Evolutionary conservation across 2,329 filamentous ascomycete genomes (phyloP).

Genomic region (Biscogniauxia sp.): DNA sequence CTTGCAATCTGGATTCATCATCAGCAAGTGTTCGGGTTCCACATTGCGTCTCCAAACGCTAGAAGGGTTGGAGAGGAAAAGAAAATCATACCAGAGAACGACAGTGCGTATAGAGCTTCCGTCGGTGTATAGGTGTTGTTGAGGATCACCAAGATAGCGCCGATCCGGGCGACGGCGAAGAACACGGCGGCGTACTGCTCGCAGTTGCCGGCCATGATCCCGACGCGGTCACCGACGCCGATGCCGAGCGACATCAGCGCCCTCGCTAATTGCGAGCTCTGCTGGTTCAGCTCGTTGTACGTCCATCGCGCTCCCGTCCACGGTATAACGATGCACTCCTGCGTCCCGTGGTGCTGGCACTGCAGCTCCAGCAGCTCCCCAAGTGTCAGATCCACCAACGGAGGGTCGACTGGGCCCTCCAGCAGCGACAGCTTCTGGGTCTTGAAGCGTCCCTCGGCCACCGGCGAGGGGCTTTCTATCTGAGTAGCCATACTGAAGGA

Average conservation of each 20-base stretch:
- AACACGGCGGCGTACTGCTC: conserved; percentile 78
- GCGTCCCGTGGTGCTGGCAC: conserved; percentile 60
- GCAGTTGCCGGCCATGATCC: conserved; percentile 76
- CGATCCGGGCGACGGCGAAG: conserved; percentile 67
- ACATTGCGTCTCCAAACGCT: background rate
- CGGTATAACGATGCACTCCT: conserved; percentile 69
- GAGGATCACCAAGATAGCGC: conserved; percentile 70
- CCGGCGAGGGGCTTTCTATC: conserved; percentile 13
- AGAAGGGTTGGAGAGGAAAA: background rate
- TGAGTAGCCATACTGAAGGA: conserved; percentile 27
- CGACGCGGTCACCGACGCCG: conserved; percentile 66
- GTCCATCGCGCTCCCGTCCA: conserved; percentile 77
- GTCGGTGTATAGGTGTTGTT: conserved; percentile 79
- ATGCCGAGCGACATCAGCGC: conserved; percentile 67
- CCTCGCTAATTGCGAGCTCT: conserved; percentile 60
- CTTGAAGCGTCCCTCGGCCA: conserved; percentile 16
- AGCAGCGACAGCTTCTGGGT: conserved; percentile 56
- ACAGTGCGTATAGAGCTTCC: conserved; percentile 69
- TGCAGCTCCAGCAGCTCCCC: conserved; percentile 72
- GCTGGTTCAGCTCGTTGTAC: conserved; percentile 62
- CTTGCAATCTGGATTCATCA: conserved; percentile 56
- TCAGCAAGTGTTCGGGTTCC: background rate
- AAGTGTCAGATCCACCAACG: conserved; percentile 68
- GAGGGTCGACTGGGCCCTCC: conserved; percentile 65
- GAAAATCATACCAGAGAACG: conserved; percentile 60